phyloP scores from a whole-genome alignment of 345 rosid genomes.

The Arabidopsis arenosa region DNA sequence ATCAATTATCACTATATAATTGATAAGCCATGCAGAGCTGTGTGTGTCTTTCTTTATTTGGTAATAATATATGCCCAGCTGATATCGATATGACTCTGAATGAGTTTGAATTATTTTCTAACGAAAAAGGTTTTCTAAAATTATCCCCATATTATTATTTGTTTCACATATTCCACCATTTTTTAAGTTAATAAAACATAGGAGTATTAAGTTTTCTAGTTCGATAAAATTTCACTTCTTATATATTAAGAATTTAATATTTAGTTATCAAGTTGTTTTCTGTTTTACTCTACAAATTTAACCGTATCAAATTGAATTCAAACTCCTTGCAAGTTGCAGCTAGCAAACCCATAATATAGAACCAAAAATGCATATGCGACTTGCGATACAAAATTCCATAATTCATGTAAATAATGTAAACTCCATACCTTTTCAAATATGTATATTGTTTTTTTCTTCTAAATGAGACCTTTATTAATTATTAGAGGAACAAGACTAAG shows the following conservation, averaged over 20 bases:
- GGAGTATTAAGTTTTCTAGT: neutral
- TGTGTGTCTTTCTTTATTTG: neutral
- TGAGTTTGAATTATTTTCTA: neutral
- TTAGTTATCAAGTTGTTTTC: neutral
- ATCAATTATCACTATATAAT: constrained; percentile 5
- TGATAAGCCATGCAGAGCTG: neutral
- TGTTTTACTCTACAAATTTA: too few species aligned
- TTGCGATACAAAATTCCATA: neutral
- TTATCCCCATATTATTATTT: neutral
- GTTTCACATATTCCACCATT: neutral
- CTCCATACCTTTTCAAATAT: too few species aligned
- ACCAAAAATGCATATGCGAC: neutral
- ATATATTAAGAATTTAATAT: neutral
- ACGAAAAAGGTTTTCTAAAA: neutral
- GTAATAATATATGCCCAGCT: neutral
- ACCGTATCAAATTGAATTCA: too few species aligned
- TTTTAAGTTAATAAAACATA: neutral
- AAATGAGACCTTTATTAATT: neutral
- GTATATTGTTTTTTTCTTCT: neutral
- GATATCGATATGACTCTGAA: neutral
- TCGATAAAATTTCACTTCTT: neutral
- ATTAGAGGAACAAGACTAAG: constrained; percentile 20
- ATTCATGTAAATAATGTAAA: neutral
- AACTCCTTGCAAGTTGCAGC: too few species aligned
- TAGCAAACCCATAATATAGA: neutral